Base-by-base conservation (phyloP, 768 basidiomycete genomes). In the Boletus speciosus region DNA sequence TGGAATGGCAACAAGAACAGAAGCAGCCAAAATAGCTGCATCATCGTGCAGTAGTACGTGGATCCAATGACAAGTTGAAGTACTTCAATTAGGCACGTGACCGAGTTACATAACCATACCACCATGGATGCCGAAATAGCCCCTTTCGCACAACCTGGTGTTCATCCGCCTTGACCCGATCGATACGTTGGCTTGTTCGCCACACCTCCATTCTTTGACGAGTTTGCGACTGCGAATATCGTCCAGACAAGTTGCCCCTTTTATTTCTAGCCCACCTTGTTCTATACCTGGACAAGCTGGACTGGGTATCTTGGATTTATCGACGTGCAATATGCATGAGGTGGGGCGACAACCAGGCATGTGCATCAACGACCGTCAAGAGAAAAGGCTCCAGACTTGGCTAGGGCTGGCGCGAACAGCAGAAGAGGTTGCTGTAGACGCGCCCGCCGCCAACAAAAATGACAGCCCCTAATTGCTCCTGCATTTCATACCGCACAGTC, bases 91-190 rank as follows among this genome's bases (percentile, higher is more conserved):
- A 29, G 1, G 25, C 47, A 48, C 36, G 27, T 48, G 47, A 48
- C 36, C n/a, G 8, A 11, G 27, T 6, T 29, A 43, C 25, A 27
- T 27, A 27, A 27, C 25, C 25, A 27, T 27, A 27, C 25, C 25
- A 27, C 6, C 5, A 27, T 82, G 4, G 75, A 78, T 35, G 63
- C 74, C 1, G 68, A 72, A 29, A 64, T 75, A 34, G 73, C 73
- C 15, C 61, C 72, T 35, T 88, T 88, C 56, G 94, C 93, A 1
- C 94, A 96, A 63, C 94, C 78, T 97, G 58, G 90, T 93, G 4
- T 92, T 94, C 72, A 89, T 89, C 67, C 80, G 78, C 39, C 74
- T 96, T 51, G 80, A 85, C 36, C 67, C 76, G 37, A 69, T 95
- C 47, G 71, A 77, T 0, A 65, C 66, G 3, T 68, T 90, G 46